A percentile compares a stretch with the other conserved stretches of the same genome.
Conservation (phyloP, 2,329 filamentous ascomycete genomes). For the Lachnellula willkommii region DNA sequence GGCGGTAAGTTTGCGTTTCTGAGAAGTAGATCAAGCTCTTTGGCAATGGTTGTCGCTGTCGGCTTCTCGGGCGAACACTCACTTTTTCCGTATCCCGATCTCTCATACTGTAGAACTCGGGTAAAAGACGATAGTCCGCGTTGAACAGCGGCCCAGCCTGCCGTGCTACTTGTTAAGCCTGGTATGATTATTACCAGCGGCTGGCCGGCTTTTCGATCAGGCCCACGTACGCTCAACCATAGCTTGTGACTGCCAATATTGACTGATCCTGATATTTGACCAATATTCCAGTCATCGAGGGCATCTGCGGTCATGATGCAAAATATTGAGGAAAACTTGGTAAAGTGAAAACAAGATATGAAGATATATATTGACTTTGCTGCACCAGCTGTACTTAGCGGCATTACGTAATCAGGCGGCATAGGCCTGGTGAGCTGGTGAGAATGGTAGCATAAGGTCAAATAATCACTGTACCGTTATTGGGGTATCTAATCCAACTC, state of each 20-base stretch:
- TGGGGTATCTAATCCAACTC: slow-evolving; percentile 20
- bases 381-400: no score
- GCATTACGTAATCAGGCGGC: no score
- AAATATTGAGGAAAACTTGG: neutral
- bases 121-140: slow-evolving; percentile 14
- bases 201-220: slow-evolving; percentile 14
- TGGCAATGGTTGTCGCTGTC: slow-evolving; percentile 4
- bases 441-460: no score
- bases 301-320: neutral
- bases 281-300: neutral
- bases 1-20: neutral
- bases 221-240: slow-evolving; percentile 18
- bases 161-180: slow-evolving; percentile 17
- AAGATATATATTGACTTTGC: no score
- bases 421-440: no score
- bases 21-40: slow-evolving; percentile 8
- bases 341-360: no score
- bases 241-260: slow-evolving; percentile 19
- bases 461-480: no score
- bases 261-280: slow-evolving; percentile 1
- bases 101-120: slow-evolving; percentile 22
- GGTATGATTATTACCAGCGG: slow-evolving; percentile 21
- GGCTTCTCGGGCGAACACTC: neutral
- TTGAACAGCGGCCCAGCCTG: slow-evolving; percentile 18
- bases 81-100: slow-evolving; percentile 20